Base-by-base conservation (phyloP, 768 basidiomycete species). In the Clitopilus passeckerianus region DNA sequence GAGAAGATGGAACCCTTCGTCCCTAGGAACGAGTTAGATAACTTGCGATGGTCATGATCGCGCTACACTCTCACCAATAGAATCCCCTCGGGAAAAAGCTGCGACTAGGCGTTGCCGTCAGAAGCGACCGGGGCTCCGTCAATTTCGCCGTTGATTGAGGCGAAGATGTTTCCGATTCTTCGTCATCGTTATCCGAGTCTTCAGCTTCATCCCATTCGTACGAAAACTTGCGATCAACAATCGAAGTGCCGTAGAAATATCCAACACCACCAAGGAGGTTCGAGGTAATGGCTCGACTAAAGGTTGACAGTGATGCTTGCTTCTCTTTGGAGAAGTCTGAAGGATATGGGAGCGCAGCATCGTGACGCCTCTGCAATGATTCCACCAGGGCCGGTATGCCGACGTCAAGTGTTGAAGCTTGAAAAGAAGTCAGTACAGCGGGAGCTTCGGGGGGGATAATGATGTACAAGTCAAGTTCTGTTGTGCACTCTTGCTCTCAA, bases 41-140 rank as follows among this genome's bases (percentile, higher is more conserved):
- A 22, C 57, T 23, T 59, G 56, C 24, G 20, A 58, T 34, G 12
- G 34, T 34, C 59, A 50, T 27, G 18, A 8, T 44, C 52, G 16
- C 12, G n/a, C 53, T n/a, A n/a, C 1, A 41, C 52, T 35, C 70
- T 56, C 71, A 91, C 91, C 95, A 98, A 72, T 98, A 98, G 74
- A 98, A 98, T 16, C 95, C 95, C 70, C 95, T 80, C 0, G 95
- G 95, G 79, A 98, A 98, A 78, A 98, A 98, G 64, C 93, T 94
- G 34, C 96, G 82, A 68, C 94, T 96, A 4, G 95, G 95, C 0
- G 96, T 98, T 0, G 93, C 95, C 7, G 95, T 96, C 63, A 97
- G 73, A 18, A 98, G 74, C 18, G 85, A 83, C 60, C 78, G 86
- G 6, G 91, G 88, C 34, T 90, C 88, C 5, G 89, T 91, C 61